Percentiles rank a stretch among this genome's conserved stretches.
phyloP scores from a whole-genome alignment of 2,329 filamentous ascomycete species.

The Fusarium tjaetaba region DNA sequence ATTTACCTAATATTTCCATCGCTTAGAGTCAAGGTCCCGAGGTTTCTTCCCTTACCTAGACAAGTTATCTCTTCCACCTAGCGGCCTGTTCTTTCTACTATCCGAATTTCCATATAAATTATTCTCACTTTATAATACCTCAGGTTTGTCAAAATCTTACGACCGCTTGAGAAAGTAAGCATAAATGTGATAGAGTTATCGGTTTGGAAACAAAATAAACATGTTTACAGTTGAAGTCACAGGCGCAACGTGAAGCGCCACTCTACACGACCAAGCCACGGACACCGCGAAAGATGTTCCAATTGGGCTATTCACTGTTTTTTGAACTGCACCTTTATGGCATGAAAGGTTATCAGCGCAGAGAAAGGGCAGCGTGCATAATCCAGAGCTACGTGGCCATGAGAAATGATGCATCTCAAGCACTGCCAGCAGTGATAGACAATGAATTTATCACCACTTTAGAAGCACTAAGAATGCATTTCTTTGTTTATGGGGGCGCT shows the following conservation, averaged over 20 bases:
- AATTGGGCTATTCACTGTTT: not conserved
- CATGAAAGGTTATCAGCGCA: not conserved
- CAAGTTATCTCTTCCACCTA: no score
- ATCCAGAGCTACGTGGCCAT: not conserved
- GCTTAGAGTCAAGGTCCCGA: no score
- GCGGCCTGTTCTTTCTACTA: no score
- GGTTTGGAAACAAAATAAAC: not conserved
- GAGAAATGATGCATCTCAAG: not conserved
- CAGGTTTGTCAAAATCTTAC: not conserved
- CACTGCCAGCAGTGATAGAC: not conserved
- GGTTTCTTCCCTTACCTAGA: no score
- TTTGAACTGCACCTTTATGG: not conserved
- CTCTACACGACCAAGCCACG: not conserved
- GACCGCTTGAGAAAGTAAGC: not conserved
- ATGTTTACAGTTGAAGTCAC: not conserved
- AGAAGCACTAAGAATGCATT: not conserved
- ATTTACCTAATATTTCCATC: no score
- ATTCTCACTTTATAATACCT: no score
- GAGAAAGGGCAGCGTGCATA: not conserved
- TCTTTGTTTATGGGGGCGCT: not conserved
- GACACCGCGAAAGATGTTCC: accelerated
- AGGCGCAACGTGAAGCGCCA: not conserved
- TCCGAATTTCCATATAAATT: no score
- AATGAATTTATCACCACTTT: not conserved
- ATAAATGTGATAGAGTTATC: not conserved